A percentile compares a stretch with the other conserved stretches of the same genome.
phyloP scores from a whole-genome alignment of 164 flowering plant genomes.

The grape (Vitis vinifera) region DNA sequence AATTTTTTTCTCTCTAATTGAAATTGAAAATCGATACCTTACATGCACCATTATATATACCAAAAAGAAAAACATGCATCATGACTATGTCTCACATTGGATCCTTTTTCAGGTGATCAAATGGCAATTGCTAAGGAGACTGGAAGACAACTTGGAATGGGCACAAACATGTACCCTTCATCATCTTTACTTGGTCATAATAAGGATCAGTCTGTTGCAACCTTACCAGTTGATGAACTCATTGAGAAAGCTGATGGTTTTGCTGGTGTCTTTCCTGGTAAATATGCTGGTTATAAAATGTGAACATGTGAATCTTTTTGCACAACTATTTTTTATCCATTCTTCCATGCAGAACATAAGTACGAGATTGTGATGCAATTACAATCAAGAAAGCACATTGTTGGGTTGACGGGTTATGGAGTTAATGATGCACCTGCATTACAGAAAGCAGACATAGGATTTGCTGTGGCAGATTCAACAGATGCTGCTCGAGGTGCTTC shows the following conservation, averaged over 20 bases:
- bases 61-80: too few species aligned
- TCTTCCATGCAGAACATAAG: slow-evolving; percentile 35
- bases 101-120: too few species aligned
- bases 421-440: not conserved
- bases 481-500: too few species aligned
- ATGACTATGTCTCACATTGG: too few species aligned
- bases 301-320: too few species aligned
- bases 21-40: too few species aligned
- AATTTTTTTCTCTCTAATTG: too few species aligned
- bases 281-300: not conserved
- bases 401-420: slow-evolving; percentile 53
- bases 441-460: too few species aligned
- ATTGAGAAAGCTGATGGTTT: slow-evolving; percentile 37
- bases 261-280: slow-evolving; percentile 42
- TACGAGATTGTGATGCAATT: slow-evolving; percentile 37
- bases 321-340: not conserved
- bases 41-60: too few species aligned
- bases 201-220: slow-evolving; percentile 21
- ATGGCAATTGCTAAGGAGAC: slow-evolving; percentile 20
- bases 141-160: slow-evolving; percentile 36
- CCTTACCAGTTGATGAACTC: slow-evolving; percentile 27
- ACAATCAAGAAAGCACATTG: slow-evolving; percentile 42
- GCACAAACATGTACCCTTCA: slow-evolving; percentile 39
- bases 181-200: slow-evolving; percentile 24
- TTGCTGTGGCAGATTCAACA: too few species aligned